A percentile compares a stretch with the other conserved stretches of the same genome.
Evolutionary conservation across 495 filamentous ascomycete genomes (phyloP).

Genomic region (Aspergillus egyptiacus): DNA sequence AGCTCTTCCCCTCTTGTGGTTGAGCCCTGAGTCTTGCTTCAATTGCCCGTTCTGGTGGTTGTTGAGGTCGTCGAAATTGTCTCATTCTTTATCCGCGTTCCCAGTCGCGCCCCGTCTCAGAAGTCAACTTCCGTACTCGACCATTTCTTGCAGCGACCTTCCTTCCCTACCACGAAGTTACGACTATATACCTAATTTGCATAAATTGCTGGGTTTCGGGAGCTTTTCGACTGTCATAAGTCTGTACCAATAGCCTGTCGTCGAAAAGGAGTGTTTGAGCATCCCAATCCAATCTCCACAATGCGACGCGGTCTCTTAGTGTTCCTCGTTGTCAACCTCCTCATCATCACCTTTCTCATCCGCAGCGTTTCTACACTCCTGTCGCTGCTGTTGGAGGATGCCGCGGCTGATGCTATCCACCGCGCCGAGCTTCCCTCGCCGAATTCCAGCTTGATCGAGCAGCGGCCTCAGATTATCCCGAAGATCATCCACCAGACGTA

Average conservation of each 20-base stretch:
- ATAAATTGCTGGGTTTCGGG: conserved; percentile 2
- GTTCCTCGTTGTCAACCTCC: conserved; percentile 55
- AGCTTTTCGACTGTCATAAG: too few species aligned
- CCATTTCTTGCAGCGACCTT: neutral
- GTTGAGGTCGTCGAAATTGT: neutral
- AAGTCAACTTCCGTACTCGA: neutral
- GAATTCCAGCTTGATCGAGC: conserved; percentile 53
- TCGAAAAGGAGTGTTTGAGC: conserved; percentile 9
- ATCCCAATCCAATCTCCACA: conserved; percentile 21
- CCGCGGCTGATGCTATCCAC: conserved; percentile 57
- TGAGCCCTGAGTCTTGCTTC: neutral
- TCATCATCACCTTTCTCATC: conserved; percentile 53
- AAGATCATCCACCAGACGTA: conserved; percentile 92
- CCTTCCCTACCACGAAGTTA: conserved; percentile 2
- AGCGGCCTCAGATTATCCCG: conserved; percentile 63
- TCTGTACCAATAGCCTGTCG: conserved; percentile 4
- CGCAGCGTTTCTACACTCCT: conserved; percentile 60
- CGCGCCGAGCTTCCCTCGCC: conserved; percentile 58
- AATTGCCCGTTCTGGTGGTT: neutral
- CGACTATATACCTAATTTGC: conserved; percentile 1
- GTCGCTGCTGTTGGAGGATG: conserved; percentile 62
- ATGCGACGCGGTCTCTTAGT: conserved; percentile 61
- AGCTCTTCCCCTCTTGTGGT: neutral
- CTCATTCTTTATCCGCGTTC: neutral
- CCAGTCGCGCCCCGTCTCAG: neutral